Conservation (phyloP, 1,139 yeast species). For the Sugiyamaella novakii region DNA sequence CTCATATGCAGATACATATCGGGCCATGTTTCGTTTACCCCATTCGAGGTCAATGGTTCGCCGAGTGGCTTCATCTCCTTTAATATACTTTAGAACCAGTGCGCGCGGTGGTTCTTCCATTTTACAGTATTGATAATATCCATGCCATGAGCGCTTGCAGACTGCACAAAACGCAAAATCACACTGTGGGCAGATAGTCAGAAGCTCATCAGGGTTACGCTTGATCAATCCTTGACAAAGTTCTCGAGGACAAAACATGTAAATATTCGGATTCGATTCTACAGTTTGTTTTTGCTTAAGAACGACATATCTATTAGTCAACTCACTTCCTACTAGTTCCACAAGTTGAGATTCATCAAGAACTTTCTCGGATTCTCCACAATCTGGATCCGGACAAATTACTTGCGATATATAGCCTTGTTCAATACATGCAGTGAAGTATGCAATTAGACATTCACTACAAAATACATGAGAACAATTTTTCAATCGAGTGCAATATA, state of each 20-base stretch:
- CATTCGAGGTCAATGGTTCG: slow-evolving; percentile 50
- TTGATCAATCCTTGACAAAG: slow-evolving; percentile 52
- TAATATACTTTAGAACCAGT: slow-evolving; percentile 48
- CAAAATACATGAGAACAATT: slow-evolving; percentile 60
- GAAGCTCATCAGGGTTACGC: slow-evolving; percentile 52
- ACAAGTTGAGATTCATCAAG: slow-evolving; percentile 36
- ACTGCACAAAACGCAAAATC: slow-evolving; percentile 60
- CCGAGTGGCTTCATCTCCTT: slow-evolving; percentile 40
- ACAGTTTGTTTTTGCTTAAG: slow-evolving; percentile 49
- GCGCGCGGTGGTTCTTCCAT: slow-evolving; percentile 48
- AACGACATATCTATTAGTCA: slow-evolving; percentile 46
- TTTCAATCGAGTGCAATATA: slow-evolving; percentile 47
- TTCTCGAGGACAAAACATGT: slow-evolving; percentile 57
- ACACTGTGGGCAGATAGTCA: slow-evolving; percentile 58
- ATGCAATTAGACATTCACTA: slow-evolving; percentile 51
- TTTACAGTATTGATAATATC: slow-evolving; percentile 53
- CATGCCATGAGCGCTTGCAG: slow-evolving; percentile 70
- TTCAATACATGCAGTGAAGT: slow-evolving; percentile 50
- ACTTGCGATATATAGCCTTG: slow-evolving; percentile 57
- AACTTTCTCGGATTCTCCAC: slow-evolving; percentile 24
- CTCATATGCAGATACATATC: slow-evolving; percentile 50
- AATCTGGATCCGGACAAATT: slow-evolving; percentile 58
- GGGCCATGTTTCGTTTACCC: slow-evolving; percentile 51
- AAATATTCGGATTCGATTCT: slow-evolving; percentile 54
- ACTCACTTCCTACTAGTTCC: slow-evolving; percentile 38